Base-by-base conservation (phyloP, 164 flowering plant species). In the Nelumbo lutea region DNA sequence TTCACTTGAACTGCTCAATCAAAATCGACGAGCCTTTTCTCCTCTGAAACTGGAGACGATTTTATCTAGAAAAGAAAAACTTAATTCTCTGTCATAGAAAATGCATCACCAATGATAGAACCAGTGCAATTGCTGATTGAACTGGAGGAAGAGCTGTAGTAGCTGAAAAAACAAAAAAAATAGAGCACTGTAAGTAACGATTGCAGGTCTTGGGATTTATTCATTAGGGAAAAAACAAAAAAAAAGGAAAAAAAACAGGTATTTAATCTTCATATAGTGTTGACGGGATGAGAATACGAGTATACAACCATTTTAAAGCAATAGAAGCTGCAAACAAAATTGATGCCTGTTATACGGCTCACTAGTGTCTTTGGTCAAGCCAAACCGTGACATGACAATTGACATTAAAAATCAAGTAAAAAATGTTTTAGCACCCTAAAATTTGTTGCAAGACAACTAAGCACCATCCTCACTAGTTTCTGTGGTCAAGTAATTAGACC, bases 51-150 rank as follows among this genome's bases (percentile, higher is more conserved):
- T 64, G 58, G 72, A 73, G 46, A 79, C 40, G 42, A 58, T 52
- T 75, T 67, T 60, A 70, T 59, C 71, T 59, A 71, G 72, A 58
- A 55, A 73, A 47, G 47, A 46, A 45, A 6, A 11, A 40, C 15
- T 14, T 42, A 57, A 13, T 51, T 73, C 42, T 63, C 43, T 70
- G 59, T 68, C 62, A 70, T 67, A 71, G 73, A n/a, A 63, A 15
- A 66, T 66, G 76, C 72, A 81, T 55, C 68, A 78, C 59, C 65
- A 77, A 70, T 57, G 66, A 77, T 65, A 83, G 63, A 58, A 79
- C 66, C 69, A 82, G 69, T 44, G 72, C 66, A 59, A 71, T 14
- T 59, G 70, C 64, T 83, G 77, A 79, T 67, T 45, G 78, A 56
- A 63, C 42, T 55, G 61, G 41, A 27, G 67, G 65, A 67, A 58